These are phyloP conservation scores for Puccinia horiana DNA, from an alignment of 1,284 basidiomycete species.

Conservation along the genomic window DNA sequence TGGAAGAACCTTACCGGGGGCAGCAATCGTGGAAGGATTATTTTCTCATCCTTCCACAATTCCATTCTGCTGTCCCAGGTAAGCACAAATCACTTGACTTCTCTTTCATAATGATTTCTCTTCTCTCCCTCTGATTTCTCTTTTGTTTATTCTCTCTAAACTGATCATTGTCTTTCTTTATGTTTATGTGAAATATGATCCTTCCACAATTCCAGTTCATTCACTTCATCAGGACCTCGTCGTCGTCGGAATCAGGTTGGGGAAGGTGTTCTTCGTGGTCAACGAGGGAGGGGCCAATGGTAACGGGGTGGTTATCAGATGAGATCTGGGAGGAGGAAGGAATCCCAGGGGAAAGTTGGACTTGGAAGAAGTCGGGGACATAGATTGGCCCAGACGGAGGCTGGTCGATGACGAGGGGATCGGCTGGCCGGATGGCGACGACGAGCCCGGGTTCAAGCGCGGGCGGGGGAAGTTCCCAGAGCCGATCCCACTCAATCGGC, in stretches of 20 bases:
- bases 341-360: background rate
- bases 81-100: too few relatives aligned
- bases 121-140: too few relatives aligned
- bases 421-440: background rate
- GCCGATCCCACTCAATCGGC: constrained; percentile 68
- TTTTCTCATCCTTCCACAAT: too few relatives aligned
- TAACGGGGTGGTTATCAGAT: background rate
- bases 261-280: background rate
- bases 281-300: background rate
- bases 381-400: background rate
- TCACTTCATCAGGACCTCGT: background rate
- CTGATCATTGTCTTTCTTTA: too few relatives aligned
- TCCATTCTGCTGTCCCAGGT: too few relatives aligned
- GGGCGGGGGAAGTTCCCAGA: constrained; percentile 68
- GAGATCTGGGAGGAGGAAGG: background rate
- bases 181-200: too few relatives aligned
- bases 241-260: background rate
- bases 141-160: too few relatives aligned
- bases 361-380: constrained; percentile 2
- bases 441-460: constrained; percentile 59
- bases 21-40: too few relatives aligned
- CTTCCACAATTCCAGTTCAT: background rate
- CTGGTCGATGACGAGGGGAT: background rate
- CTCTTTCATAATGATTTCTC: too few relatives aligned
- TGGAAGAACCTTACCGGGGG: too few relatives aligned